Evolutionary conservation across 352 stramenopile genomes (phyloP).

Genomic region (Phytophthora pseudosyringae): DNA sequence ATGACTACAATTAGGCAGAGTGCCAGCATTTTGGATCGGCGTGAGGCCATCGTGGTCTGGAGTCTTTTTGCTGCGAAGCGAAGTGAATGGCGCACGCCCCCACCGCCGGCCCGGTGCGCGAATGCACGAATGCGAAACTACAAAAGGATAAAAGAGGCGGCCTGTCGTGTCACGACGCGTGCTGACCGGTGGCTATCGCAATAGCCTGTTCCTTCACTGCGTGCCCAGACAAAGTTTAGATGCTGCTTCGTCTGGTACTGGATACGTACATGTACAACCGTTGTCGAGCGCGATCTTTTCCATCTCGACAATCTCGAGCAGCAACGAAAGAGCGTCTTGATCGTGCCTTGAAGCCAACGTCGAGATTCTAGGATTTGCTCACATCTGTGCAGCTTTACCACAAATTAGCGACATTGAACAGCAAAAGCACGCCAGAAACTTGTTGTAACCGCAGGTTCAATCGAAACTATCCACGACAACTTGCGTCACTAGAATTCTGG

Average conservation of each 20-base stretch:
- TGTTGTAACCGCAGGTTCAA: background rate
- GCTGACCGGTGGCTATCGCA: constrained; percentile 6
- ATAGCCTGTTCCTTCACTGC: background rate
- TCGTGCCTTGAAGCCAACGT: background rate
- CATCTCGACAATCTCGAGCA: constrained; percentile 2
- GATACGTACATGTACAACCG: background rate
- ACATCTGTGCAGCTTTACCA: background rate
- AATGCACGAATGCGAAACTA: constrained; percentile 24
- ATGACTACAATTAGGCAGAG: background rate
- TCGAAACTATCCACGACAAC: background rate
- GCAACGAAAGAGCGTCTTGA: background rate
- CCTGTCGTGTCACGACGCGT: constrained; percentile 11
- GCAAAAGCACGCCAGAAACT: background rate
- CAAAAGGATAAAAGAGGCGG: constrained; percentile 11
- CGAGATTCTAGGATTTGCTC: constrained; percentile 8
- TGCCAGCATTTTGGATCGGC: constrained; percentile 1
- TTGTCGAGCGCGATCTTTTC: constrained; percentile 3
- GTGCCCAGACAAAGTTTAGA: background rate
- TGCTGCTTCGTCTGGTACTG: constrained; percentile 6
- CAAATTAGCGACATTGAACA: background rate
- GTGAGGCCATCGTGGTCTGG: background rate
- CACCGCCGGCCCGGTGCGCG: background rate
- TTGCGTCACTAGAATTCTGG: background rate
- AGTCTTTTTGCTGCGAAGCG: constrained; percentile 8
- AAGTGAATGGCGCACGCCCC: constrained; percentile 1